phyloP scores from a whole-genome alignment of 441 rosid genomes.

The Populus hybrid region DNA sequence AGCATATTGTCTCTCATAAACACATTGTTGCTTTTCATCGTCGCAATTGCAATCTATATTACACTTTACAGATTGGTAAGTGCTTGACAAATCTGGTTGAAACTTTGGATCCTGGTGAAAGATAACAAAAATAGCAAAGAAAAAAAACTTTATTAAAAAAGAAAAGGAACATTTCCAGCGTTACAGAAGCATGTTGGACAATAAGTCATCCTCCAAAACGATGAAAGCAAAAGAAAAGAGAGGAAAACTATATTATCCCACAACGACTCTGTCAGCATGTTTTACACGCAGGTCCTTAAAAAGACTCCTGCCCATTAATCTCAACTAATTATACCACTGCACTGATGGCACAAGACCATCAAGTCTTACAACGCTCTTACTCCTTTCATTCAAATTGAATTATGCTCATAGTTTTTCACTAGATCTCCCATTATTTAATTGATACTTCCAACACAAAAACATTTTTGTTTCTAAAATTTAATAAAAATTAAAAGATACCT shows the following conservation, averaged over 20 bases:
- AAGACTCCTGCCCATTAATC: background rate
- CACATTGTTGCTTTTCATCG: conserved; percentile 50
- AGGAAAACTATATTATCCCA: background rate
- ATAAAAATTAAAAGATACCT: conserved; percentile 38
- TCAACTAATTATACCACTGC: background rate
- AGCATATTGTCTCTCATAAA: conserved; percentile 89
- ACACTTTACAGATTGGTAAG: conserved; percentile 75
- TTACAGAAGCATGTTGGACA: background rate
- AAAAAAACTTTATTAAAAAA: background rate
- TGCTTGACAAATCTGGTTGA: conserved; percentile 73
- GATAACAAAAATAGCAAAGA: background rate
- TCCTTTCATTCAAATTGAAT: background rate
- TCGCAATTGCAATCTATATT: conserved; percentile 76
- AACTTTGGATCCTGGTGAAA: conserved; percentile 82
- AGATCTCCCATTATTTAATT: background rate
- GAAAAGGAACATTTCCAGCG: background rate
- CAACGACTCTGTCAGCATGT: background rate
- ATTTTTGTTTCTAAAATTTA: background rate
- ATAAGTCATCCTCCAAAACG: background rate
- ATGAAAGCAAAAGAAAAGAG: background rate
- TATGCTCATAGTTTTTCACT: background rate
- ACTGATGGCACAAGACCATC: background rate
- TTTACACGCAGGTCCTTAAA: background rate
- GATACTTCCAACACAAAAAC: background rate
- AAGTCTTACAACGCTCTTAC: background rate